Evolutionary conservation across 2,329 filamentous ascomycete genomes (phyloP), one percentile per base, ranked within the genome.

Genomic region (Nannizziopsis barbatae): DNA sequence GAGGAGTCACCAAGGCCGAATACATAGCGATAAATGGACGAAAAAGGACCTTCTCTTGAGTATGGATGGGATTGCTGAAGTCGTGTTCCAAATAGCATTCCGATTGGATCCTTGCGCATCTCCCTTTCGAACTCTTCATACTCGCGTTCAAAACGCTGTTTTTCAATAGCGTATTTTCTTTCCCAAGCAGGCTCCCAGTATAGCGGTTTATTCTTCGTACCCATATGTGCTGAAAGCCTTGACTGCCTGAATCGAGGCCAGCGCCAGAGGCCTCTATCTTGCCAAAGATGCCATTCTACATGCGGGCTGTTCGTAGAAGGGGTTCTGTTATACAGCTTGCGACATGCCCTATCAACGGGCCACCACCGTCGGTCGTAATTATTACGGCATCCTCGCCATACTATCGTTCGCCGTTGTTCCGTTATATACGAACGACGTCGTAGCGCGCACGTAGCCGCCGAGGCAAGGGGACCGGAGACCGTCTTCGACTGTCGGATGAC

Each of bases 71-170:
- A 5, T 18, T 31, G 45, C 9, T 59, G 52, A 41, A 63, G 52
- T 33, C 62, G 58, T 42, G 58, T 61, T 11, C 67, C 67, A 53
- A 71, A 71, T 2, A 71, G 39, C 27, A 62, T 62, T n/a, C 54
- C 55, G 50, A 65, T 68, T 5, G 69, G 67, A 55, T 71, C 66
- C 12, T 52, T 54, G 33, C 66, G 60, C 15, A 70, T 57, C 12
- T 56, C 55, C 35, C 56, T 63, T 54, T 60, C 62, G 40, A 70
- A 56, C 40, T 61, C 55, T 12, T 65, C 58, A 52, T 69, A 66
- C 57, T 67, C 59, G 10, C 54, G 50, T 9, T 60, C 54, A 18
- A 57, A 51, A 10, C 54, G 58, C 11, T 52, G 46, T 20, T 48
- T 51, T 35, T 61, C 56, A 3, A 52, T 47, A 17, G 61, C 52